phyloP scores from a whole-genome alignment of 2,329 filamentous ascomycete species.

The Penicillium brevicompactum region DNA sequence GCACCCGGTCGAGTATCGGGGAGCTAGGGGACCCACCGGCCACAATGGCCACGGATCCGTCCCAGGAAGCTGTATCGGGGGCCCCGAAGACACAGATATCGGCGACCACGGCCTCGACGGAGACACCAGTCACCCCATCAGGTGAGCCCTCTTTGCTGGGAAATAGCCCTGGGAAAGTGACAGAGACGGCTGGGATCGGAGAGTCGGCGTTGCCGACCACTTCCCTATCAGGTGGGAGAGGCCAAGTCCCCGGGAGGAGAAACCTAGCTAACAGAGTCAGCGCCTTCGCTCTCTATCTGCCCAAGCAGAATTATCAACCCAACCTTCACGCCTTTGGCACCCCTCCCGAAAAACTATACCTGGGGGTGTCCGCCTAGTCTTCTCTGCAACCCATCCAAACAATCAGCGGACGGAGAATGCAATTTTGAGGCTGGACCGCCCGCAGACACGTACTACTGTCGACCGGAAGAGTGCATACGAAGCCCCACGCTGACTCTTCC shows the following conservation, averaged over 20 bases:
- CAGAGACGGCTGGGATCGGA: neutral
- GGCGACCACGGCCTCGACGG: neutral
- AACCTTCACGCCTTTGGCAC: constrained; percentile 29
- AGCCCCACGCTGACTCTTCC: constrained; percentile 29
- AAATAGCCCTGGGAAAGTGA: neutral
- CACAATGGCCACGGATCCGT: neutral
- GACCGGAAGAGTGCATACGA: constrained; percentile 41
- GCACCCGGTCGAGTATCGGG: neutral
- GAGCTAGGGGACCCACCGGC: neutral
- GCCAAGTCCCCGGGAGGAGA: neutral
- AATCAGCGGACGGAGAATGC: constrained; percentile 32
- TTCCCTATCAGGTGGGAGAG: neutral
- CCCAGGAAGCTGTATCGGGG: neutral
- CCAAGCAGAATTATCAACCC: constrained; percentile 33
- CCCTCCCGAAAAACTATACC: constrained; percentile 31
- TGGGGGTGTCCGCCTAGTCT: constrained; percentile 47
- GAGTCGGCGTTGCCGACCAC: neutral
- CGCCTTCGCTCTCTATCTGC: constrained; percentile 22
- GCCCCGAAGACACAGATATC: neutral
- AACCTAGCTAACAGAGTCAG: neutral
- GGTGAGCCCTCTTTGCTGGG: neutral
- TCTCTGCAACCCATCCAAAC: constrained; percentile 40
- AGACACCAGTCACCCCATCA: neutral
- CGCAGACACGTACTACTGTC: constrained; percentile 38
- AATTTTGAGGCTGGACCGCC: constrained; percentile 42